Base-by-base conservation (phyloP, 129 eudicot species). In the Lactuca sativa region DNA sequence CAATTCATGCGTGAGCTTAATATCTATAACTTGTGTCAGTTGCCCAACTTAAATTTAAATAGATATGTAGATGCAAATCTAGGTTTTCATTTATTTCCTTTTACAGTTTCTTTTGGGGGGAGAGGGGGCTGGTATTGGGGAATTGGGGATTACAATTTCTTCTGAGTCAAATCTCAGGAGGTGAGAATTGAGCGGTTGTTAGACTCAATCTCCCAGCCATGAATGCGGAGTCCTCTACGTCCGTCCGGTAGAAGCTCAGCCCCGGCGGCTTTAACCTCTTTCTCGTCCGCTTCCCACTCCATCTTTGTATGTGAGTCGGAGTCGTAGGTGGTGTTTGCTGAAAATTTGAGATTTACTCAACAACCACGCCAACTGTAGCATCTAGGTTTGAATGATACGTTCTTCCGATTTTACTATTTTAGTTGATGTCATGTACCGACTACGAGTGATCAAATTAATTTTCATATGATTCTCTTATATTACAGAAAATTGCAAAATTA, bases 201-300 rank as follows among this genome's bases (percentile, higher is more conserved):
- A 21, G 99, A 83, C 78, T 90, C 95, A 82, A 93, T 93, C 82
- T 93, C 93, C 99, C 99, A n/a, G n/a, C n/a, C n/a, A n/a, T n/a
- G n/a, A n/a, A n/a, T n/a, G n/a, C n/a, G 83, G n/a, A 93, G 65
- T 15, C 98, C 96, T 25, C 56, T 38, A 54, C 90, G 89, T 11
- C 92, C 97, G 59, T 78, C 90, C 0, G 82, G 75, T 12, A 89
- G 84, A 16, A 74, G 72, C 80, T 80, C 84, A 14, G 84, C 96
- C 64, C 96, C 96, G 86, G 88, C 97, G 40, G 90, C 92, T 67
- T 86, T 87, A 36, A 93, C 58, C 36, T 80, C 87, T 61, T 74
- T 79, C 75, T 81, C 95, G 78, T 87, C 90, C 55, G 88, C 75
- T 70, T 86, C 88, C 58, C 73, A 72, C 78, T 83, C 84, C 92